phyloP scores from a whole-genome alignment of 345 rosid species.

The Salix arbutifolia region DNA sequence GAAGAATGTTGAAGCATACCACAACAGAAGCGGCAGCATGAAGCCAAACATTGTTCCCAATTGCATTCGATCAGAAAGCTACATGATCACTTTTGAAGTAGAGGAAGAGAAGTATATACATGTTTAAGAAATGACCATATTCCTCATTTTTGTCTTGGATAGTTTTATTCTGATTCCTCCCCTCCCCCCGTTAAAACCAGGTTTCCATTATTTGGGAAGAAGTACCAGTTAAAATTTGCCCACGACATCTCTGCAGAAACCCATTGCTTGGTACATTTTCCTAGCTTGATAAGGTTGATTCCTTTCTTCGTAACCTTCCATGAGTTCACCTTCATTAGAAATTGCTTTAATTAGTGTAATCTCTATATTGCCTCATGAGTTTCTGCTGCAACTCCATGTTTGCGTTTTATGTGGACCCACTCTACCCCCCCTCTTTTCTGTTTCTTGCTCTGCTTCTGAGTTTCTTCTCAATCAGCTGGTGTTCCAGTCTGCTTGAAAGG shows the following conservation, averaged over 20 bases:
- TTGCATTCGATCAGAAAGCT: conserved; percentile 88
- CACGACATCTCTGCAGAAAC: conserved; percentile 70
- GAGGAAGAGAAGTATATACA: conserved; percentile 87
- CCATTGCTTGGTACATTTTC: conserved; percentile 95
- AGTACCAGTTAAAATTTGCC: conserved; percentile 84
- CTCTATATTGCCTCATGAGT: background rate
- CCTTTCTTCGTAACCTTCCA: background rate
- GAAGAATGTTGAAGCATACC: conserved; percentile 96
- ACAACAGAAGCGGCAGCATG: conserved; percentile 69
- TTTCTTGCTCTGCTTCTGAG: too few relatives aligned
- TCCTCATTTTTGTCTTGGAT: background rate
- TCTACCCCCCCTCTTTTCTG: too few relatives aligned
- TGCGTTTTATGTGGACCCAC: too few relatives aligned
- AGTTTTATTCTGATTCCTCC: conserved; percentile 5
- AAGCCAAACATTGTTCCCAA: conserved; percentile 86
- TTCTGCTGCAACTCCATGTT: background rate
- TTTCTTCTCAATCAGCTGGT: too few relatives aligned
- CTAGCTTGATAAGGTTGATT: conserved; percentile 82
- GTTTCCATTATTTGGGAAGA: conserved; percentile 93
- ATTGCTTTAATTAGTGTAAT: background rate
- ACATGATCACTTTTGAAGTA: conserved; percentile 86
- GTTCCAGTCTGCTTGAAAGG: too few relatives aligned
- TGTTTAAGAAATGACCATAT: background rate
- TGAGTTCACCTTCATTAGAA: background rate
- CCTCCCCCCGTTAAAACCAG: conserved; percentile 34